Evolutionary conservation across 1,139 yeast genomes (phyloP), one percentile per base, ranked within the genome.

Genomic region (Debaryomyces psychrophilus): DNA sequence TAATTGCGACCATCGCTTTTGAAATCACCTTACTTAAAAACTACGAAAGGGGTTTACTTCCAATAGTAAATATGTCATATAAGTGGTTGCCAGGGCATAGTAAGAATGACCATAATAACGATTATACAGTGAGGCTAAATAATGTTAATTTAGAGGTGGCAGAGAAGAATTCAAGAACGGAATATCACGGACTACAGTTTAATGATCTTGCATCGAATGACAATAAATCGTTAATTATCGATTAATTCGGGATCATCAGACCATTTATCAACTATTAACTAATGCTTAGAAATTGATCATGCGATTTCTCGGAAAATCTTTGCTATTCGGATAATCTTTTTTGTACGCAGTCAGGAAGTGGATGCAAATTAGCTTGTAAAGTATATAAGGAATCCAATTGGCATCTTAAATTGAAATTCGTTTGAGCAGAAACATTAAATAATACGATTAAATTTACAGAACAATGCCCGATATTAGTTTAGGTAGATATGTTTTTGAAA

Each of bases 401-500:
- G 33, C 20, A 29, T 29, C n/a, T 20, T 14, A 29, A 29, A 14
- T 29, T 8, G 18, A 29, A 29, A 29, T 29, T n/a, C n/a, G 17
- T 29, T 28, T n/a, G 5, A 28, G 12, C 31, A 28, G 17, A 18
- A 25, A 8, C 12, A 20, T 5, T 25, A 37, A 22, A 37, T 23
- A 17, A 7, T 20, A 8, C 23, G 14, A 26, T 25, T 12, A 12
- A 3, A 25, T 18, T 18, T 33, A 33, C 1, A 33, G 12, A 33
- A 55, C 41, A 26, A 70, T 69, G 75, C 44, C 70, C 12, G 74
- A 71, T 52, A 66, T 73, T 39, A 57, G 76, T 9, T 64, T 73
- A 53, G 79, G 77, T 42, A 65, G 68, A 59, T 73, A 66, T 55
- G 68, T 73, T 51, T 73, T 73, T 47, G 78, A 73, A 58, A 65